Evolutionary conservation across 306 rosid genomes (phyloP).

Genomic region (Vachellia collinsii): DNA sequence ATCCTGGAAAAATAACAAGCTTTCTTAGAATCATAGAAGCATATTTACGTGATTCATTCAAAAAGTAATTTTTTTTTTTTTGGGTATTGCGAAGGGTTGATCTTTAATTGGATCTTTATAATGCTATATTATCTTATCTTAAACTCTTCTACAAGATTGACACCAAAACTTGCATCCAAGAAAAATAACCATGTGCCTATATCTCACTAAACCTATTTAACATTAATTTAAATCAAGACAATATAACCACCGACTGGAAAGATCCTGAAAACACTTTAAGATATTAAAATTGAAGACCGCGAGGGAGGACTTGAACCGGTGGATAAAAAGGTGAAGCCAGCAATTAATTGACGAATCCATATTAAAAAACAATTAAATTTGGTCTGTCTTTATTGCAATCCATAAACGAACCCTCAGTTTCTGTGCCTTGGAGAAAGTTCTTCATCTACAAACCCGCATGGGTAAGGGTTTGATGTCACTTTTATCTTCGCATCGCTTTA

Average conservation of each 20-base stretch:
- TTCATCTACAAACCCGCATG: slow-evolving; percentile 56
- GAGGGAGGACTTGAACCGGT: slow-evolving; percentile 31
- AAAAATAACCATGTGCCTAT: too few relatives aligned
- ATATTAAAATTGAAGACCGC: slow-evolving; percentile 7
- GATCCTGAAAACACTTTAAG: background rate
- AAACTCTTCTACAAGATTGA: too few relatives aligned
- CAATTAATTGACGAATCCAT: slow-evolving; percentile 34
- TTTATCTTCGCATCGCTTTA: slow-evolving; percentile 10
- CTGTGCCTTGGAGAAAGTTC: slow-evolving; percentile 72
- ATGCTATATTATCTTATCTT: too few relatives aligned
- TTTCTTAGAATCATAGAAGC: too few relatives aligned
- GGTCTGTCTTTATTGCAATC: slow-evolving; percentile 64
- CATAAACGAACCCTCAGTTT: slow-evolving; percentile 57
- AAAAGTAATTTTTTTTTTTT: too few relatives aligned
- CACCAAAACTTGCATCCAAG: too few relatives aligned
- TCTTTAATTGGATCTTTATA: too few relatives aligned
- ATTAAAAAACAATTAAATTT: slow-evolving; percentile 1
- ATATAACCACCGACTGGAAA: background rate
- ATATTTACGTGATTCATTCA: too few relatives aligned
- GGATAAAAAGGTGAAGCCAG: slow-evolving; percentile 36
- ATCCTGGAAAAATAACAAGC: too few relatives aligned
- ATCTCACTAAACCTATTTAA: too few relatives aligned
- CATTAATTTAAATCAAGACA: too few relatives aligned
- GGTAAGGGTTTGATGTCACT: slow-evolving; percentile 50
- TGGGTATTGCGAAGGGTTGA: too few relatives aligned